Conservation (phyloP, 1,284 basidiomycete genomes). For the Ganoderma sinense region DNA sequence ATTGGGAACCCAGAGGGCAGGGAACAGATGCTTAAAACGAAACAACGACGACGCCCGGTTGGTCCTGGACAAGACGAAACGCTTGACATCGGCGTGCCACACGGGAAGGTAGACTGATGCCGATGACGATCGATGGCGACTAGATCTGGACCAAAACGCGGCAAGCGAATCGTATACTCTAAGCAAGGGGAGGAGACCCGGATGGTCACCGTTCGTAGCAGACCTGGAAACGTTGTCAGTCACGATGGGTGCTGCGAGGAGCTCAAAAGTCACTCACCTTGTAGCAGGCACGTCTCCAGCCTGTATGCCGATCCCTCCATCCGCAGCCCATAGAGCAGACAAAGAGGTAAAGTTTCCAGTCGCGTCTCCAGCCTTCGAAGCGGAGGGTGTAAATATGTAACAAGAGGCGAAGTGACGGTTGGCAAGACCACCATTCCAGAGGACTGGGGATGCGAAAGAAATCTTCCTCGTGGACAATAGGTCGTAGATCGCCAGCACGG, state of each 20-base stretch:
- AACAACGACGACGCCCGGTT: neutral
- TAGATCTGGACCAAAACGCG: neutral
- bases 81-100: neutral
- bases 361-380: neutral
- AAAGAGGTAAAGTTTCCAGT: neutral
- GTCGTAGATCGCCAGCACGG: neutral
- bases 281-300: neutral
- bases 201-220: neutral
- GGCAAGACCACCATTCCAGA: neutral
- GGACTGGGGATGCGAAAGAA: neutral
- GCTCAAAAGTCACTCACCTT: no score
- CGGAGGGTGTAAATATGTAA: neutral
- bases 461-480: neutral
- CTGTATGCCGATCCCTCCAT: neutral
- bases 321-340: neutral
- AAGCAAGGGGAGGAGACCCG: neutral
- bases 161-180: neutral
- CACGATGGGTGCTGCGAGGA: no score
- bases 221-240: no score
- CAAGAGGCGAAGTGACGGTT: neutral
- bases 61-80: neutral
- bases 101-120: neutral
- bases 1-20: neutral
- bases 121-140: neutral
- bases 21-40: neutral